Conservation (phyloP, 2,329 filamentous ascomycete genomes). For the Tolypocladium album region DNA sequence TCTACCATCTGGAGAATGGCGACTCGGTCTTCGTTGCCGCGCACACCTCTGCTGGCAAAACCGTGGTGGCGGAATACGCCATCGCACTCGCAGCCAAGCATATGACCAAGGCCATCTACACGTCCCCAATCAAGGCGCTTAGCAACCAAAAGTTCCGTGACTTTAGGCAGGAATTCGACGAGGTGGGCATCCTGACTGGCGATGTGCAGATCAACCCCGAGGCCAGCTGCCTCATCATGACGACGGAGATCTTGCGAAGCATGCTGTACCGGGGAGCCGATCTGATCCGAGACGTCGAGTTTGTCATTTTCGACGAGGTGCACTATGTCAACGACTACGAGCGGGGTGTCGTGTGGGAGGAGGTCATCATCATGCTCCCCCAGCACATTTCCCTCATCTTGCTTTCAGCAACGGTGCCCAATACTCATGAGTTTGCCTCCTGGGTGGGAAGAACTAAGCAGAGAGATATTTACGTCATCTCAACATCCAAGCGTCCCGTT, state of each 20-base stretch:
- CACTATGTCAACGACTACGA: conserved; percentile 97
- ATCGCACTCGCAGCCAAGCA: conserved; percentile 95
- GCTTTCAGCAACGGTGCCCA: conserved; percentile 91
- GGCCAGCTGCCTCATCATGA: conserved; percentile 98
- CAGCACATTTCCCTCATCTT: conserved; percentile 94
- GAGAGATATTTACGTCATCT: conserved; percentile 98
- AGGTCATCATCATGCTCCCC: conserved; percentile 98
- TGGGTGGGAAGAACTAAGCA: conserved; percentile 98
- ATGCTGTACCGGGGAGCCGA: conserved; percentile 97
- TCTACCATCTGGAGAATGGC: conserved; percentile 92
- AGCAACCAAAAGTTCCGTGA: conserved; percentile 99
- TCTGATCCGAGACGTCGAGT: conserved; percentile 92
- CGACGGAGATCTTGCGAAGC: conserved; percentile 92
- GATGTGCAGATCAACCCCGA: conserved; percentile 98
- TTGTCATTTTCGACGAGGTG: conserved; percentile 97
- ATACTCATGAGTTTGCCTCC: conserved; percentile 94
- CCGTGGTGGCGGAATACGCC: conserved; percentile 94
- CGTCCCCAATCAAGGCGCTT: conserved; percentile 93
- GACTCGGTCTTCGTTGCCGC: conserved; percentile 97
- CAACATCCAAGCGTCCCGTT: conserved; percentile 87
- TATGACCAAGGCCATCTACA: conserved; percentile 99
- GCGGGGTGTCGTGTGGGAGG: conserved; percentile 96
- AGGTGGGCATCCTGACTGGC: conserved; percentile 92
- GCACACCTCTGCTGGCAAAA: conserved; percentile 96
- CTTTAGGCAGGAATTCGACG: conserved; percentile 81